Evolutionary conservation across 2,329 filamentous ascomycete species (phyloP).

Genomic region (Salinomyces thailandicus): DNA sequence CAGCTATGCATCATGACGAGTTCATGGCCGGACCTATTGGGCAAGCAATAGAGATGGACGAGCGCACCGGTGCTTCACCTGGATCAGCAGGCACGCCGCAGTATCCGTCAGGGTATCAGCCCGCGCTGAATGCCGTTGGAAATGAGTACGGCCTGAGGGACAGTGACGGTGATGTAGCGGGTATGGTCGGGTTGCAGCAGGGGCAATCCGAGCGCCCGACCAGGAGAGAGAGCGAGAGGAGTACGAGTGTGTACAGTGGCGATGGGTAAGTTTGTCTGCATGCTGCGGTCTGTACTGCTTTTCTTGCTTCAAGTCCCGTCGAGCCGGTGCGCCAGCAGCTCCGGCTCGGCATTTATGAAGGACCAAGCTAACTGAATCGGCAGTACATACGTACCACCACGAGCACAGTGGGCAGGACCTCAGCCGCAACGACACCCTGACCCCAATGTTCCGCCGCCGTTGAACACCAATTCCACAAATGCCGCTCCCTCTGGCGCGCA

Average conservation of each 20-base stretch:
- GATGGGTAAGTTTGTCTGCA: slow-evolving; percentile 52
- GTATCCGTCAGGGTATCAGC: not conserved
- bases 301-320: not conserved
- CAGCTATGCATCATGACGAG: slow-evolving; percentile 21
- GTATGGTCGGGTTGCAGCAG: slow-evolving; percentile 64
- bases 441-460: not conserved
- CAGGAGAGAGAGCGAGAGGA: slow-evolving; percentile 59
- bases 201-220: slow-evolving; percentile 32
- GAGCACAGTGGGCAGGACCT: slow-evolving; percentile 30
- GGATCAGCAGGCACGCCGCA: slow-evolving; percentile 10
- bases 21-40: slow-evolving; percentile 36
- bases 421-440: slow-evolving; percentile 4
- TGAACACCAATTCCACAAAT: no score
- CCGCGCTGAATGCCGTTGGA: not conserved
- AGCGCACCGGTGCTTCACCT: slow-evolving; percentile 46
- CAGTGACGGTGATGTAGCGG: slow-evolving; percentile 60
- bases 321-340: not conserved
- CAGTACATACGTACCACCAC: slow-evolving; percentile 38
- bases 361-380: slow-evolving; percentile 12
- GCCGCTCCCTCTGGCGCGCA: no score
- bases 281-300: not conserved
- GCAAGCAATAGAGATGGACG: slow-evolving; percentile 73
- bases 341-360: no score
- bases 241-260: slow-evolving; percentile 55
- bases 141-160: slow-evolving; percentile 39